These are phyloP conservation scores for Populus deltoides DNA, from an alignment of 345 rosid genomes.

Conservation along the genomic window DNA sequence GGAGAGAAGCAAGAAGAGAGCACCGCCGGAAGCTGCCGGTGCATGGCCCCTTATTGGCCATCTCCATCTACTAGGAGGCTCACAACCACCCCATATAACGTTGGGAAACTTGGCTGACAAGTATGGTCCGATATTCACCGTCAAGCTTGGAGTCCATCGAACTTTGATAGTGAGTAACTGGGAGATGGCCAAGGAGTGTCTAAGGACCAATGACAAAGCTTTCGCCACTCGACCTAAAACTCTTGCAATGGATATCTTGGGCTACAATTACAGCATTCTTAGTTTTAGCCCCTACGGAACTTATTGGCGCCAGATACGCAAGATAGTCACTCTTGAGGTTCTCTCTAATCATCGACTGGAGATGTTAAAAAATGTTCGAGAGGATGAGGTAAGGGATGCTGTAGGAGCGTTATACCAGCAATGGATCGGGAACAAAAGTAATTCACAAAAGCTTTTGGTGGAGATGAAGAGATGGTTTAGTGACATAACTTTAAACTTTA, in stretches of 20 bases:
- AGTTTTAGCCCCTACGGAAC: conserved; percentile 2
- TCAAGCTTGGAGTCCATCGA: conserved; percentile 7
- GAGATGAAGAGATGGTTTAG: conserved; percentile 39
- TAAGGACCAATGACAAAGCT: background rate
- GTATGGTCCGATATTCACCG: conserved; percentile 13
- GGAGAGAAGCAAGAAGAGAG: background rate
- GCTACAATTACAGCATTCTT: conserved; percentile 10
- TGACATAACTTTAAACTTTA: conserved; percentile 29
- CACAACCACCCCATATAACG: background rate
- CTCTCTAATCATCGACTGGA: conserved; percentile 20
- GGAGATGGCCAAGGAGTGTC: conserved; percentile 10
- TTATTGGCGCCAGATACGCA: conserved; percentile 25
- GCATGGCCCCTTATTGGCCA: conserved; percentile 22
- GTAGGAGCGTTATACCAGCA: background rate
- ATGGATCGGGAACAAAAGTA: background rate
- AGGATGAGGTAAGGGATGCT: background rate
- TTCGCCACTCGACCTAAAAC: background rate
- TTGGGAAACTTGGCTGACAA: conserved; percentile 11
- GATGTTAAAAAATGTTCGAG: conserved; percentile 12
- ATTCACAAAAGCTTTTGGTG: background rate
- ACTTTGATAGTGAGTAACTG: background rate
- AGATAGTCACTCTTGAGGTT: conserved; percentile 15
- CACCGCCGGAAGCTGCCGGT: conserved; percentile 3
- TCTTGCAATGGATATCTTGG: conserved; percentile 3
- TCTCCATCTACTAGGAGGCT: conserved; percentile 4